Conservation (phyloP, 2,329 filamentous ascomycete species). For the Arthroderma sp. region DNA sequence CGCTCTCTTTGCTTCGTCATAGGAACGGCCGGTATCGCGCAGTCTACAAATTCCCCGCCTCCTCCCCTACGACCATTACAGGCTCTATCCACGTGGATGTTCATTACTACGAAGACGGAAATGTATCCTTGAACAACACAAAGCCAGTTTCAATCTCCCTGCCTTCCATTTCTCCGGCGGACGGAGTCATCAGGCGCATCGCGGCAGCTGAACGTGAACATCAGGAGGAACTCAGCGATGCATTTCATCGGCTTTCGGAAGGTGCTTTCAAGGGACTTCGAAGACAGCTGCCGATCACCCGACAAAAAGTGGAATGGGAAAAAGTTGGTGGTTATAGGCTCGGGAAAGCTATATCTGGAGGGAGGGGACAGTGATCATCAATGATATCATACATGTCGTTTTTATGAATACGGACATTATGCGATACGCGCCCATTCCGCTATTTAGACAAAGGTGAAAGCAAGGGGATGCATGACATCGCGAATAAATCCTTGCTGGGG, state of each 20-base stretch:
- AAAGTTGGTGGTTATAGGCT: slow-evolving; percentile 88
- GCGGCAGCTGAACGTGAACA: slow-evolving; percentile 75
- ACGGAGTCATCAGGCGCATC: slow-evolving; percentile 66
- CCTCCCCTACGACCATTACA: slow-evolving; percentile 47
- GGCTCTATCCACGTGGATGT: slow-evolving; percentile 87
- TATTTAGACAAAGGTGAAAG: too few species aligned
- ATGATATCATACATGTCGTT: too few species aligned
- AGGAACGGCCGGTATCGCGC: slow-evolving; percentile 97
- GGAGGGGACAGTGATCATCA: slow-evolving; percentile 29
- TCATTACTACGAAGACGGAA: slow-evolving; percentile 99
- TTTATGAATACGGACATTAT: too few species aligned
- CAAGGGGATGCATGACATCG: too few species aligned
- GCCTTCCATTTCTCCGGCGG: slow-evolving; percentile 49
- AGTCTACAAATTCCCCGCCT: slow-evolving; percentile 63
- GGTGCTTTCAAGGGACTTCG: slow-evolving; percentile 88
- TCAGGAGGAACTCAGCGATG: slow-evolving; percentile 87
- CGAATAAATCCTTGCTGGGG: too few species aligned
- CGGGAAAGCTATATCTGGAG: slow-evolving; percentile 65
- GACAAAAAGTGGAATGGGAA: slow-evolving; percentile 99
- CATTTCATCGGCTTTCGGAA: slow-evolving; percentile 78
- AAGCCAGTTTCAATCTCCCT: slow-evolving; percentile 56
- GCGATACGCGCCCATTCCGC: too few species aligned
- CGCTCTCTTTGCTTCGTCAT: background rate
- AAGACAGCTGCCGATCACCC: slow-evolving; percentile 85
- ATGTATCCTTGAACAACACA: slow-evolving; percentile 82